phyloP scores from a whole-genome alignment of 345 rosid species.

The Lumnitzera littorea region DNA sequence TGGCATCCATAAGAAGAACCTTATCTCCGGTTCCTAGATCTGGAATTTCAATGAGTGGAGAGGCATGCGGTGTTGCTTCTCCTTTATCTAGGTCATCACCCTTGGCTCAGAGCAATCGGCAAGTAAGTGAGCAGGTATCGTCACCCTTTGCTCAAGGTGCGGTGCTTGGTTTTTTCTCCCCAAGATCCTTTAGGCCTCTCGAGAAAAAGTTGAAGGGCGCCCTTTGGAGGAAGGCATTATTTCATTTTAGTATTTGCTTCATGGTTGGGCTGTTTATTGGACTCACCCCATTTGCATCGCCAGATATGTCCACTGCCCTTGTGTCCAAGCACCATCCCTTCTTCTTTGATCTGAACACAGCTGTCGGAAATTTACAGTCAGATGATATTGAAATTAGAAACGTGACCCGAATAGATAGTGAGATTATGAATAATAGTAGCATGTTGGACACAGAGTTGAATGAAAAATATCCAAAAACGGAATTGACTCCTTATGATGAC shows the following conservation, averaged over 20 bases:
- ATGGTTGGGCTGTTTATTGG: constrained; percentile 45
- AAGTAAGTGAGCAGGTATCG: constrained; percentile 30
- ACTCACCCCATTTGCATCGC: constrained; percentile 30
- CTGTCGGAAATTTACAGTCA: constrained; percentile 12
- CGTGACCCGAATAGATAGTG: constrained; percentile 4
- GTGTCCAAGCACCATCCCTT: constrained; percentile 28
- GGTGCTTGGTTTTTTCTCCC: constrained; percentile 22
- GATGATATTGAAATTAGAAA: constrained; percentile 13
- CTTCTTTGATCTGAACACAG: constrained; percentile 27
- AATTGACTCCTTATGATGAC: constrained; percentile 2
- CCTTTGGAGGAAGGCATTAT: constrained; percentile 42
- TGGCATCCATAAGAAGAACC: constrained; percentile 64
- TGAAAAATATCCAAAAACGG: constrained; percentile 7
- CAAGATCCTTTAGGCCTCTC: constrained; percentile 30
- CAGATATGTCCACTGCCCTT: constrained; percentile 19
- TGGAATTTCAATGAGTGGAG: constrained; percentile 33
- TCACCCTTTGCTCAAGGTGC: constrained; percentile 30
- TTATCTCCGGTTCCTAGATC: constrained; percentile 45
- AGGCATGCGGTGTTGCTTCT: constrained; percentile 44
- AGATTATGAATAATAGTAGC: constrained; percentile 8
- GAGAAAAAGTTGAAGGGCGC: constrained; percentile 44
- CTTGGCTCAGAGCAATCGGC: constrained; percentile 19
- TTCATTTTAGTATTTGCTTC: constrained; percentile 46
- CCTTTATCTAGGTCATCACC: constrained; percentile 47
- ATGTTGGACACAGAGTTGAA: constrained; percentile 12